Base-by-base conservation (phyloP, 768 basidiomycete species). In the Mycena galopus region DNA sequence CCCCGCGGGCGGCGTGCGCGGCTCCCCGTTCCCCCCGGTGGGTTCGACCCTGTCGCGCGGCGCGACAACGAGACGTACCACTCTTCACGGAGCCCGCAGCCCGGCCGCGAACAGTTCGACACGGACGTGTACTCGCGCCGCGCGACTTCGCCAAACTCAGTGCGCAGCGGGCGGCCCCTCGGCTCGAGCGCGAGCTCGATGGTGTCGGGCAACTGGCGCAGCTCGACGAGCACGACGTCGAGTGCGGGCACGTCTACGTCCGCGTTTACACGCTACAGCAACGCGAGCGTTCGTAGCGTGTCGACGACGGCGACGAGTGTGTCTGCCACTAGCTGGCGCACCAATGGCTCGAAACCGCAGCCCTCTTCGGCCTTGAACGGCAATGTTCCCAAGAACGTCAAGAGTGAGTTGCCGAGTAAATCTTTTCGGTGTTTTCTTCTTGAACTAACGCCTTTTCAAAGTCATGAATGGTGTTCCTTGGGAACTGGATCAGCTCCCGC, bases 221-320 rank as follows among this genome's bases (percentile, higher is more conserved):
- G 88, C 80, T 94, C 93, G 50, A 90, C 87, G 86, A 89, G 89
- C 68, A 91, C 90, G n/a, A 87, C 87, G 11, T 90, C 89, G 59
- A 93, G 91, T 77, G 91, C 92, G 14, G 89, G 88, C 73, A 90
- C 92, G 17, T 92, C 91, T 11, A 87, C 90, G 27, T 91, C 89
- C 25, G 90, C 91, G 37, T 95, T 95, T 77, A 95, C 94, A 27
- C 85, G 92, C 70, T 94, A 93, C 83, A 95, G 93, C 83, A 93
- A 93, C 77, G 88, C 89, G 50, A 92, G 93, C 79, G 77, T 86
- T 67, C 86, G 93, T 66, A 94, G 93, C 74, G 86, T 95, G 50
- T 93, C 93, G 25, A 95, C 95, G 6, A 89, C 89, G 67, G 94
- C 94, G 53, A 96, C 95, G 19, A 94, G 93, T 75, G 89, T 94